A percentile compares a stretch with the other conserved stretches of the same genome.
Conservation (phyloP, 192 early-diverging fungal species). For the Podila clonocystis region DNA sequence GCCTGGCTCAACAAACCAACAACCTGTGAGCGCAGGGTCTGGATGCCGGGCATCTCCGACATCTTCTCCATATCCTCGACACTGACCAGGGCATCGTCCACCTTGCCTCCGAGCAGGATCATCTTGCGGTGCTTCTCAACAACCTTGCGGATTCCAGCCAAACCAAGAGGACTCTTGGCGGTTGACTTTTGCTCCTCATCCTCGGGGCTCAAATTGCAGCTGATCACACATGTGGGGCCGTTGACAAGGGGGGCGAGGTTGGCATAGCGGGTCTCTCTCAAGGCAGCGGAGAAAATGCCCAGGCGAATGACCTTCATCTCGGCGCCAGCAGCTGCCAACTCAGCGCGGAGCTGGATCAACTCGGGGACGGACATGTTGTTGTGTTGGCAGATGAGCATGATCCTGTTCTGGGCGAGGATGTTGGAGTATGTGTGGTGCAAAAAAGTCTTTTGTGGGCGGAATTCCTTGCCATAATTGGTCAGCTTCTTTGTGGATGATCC, state of each 20-base stretch:
- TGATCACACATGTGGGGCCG: slow-evolving; percentile 64
- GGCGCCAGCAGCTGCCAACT: slow-evolving; percentile 42
- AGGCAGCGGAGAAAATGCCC: slow-evolving; percentile 57
- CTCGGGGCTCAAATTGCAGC: slow-evolving; percentile 53
- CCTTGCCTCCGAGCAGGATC: slow-evolving; percentile 63
- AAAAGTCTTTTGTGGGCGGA: slow-evolving; percentile 58
- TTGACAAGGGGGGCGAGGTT: slow-evolving; percentile 60
- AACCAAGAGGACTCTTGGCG: slow-evolving; percentile 39
- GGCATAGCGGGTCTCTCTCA: slow-evolving; percentile 54
- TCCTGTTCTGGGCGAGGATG: slow-evolving; percentile 58
- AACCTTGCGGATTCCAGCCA: slow-evolving; percentile 51
- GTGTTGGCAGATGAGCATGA: slow-evolving; percentile 65
- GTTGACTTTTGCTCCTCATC: slow-evolving; percentile 44
- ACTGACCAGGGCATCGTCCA: slow-evolving; percentile 62
- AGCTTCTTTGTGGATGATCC: slow-evolving; percentile 21
- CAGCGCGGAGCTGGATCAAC: slow-evolving; percentile 58
- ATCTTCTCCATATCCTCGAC: slow-evolving; percentile 58
- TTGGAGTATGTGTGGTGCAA: slow-evolving; percentile 57
- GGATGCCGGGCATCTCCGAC: slow-evolving; percentile 58
- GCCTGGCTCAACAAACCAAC: slow-evolving; percentile 58
- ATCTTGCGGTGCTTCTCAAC: slow-evolving; percentile 66
- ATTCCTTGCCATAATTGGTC: slow-evolving; percentile 54
- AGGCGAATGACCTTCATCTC: slow-evolving; percentile 57
- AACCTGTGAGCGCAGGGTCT: slow-evolving; percentile 55
- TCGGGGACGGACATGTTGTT: slow-evolving; percentile 69